These are phyloP conservation scores for Arachis monticola DNA, from an alignment of 331 rosid species.

Conservation along the genomic window DNA sequence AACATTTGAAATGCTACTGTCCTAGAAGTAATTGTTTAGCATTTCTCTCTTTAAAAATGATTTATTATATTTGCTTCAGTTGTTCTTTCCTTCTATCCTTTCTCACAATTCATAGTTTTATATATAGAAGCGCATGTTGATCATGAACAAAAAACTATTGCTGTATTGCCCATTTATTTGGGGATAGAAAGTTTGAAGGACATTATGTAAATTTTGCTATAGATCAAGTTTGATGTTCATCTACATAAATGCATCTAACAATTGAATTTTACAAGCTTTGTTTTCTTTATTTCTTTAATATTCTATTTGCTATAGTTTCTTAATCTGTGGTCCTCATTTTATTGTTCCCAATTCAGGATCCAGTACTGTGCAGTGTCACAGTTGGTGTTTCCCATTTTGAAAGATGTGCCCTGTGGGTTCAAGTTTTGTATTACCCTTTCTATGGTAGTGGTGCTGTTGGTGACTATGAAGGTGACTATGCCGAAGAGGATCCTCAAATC, in stretches of 20 bases:
- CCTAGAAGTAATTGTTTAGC: neutral
- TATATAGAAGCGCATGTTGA: slow-evolving; percentile 18
- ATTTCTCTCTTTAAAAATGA: neutral
- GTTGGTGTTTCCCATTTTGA: slow-evolving; percentile 98
- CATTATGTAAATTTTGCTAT: slow-evolving; percentile 22
- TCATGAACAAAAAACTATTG: neutral
- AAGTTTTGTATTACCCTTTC: slow-evolving; percentile 96
- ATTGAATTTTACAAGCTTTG: slow-evolving; percentile 19
- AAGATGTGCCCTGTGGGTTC: slow-evolving; percentile 97
- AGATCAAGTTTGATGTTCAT: slow-evolving; percentile 1
- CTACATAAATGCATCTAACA: neutral
- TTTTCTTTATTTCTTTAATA: slow-evolving; percentile 9
- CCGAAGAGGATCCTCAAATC: slow-evolving; percentile 94
- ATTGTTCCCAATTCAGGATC: slow-evolving; percentile 69
- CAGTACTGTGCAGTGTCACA: slow-evolving; percentile 90
- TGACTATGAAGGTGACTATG: slow-evolving; percentile 91
- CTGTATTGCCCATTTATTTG: slow-evolving; percentile 12
- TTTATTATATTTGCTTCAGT: neutral
- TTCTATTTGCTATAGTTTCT: slow-evolving; percentile 30
- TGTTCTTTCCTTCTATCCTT: neutral
- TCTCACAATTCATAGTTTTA: neutral
- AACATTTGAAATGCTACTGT: neutral
- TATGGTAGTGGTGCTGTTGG: slow-evolving; percentile 89
- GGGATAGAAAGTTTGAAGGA: neutral
- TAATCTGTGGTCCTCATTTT: slow-evolving; percentile 37